phyloP scores from a whole-genome alignment of 768 basidiomycete genomes.

The Tricholoma furcatifolium region DNA sequence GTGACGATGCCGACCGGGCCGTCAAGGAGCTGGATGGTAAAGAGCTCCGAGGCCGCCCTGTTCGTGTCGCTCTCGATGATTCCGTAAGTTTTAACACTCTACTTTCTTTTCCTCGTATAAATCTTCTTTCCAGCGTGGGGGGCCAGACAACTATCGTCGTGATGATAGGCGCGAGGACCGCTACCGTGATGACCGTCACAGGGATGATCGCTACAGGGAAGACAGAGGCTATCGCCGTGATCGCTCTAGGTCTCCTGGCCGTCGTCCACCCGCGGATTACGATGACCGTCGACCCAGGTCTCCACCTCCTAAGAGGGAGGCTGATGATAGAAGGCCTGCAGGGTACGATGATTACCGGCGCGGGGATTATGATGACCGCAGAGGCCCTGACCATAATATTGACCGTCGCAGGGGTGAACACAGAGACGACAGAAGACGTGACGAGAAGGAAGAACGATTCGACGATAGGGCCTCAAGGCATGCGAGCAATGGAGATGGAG shows the following conservation, averaged over 20 bases:
- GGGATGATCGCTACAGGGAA: conserved; percentile 55
- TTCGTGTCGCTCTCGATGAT: conserved; percentile 69
- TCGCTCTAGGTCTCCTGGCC: conserved; percentile 79
- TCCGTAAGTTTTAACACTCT: conserved; percentile 39
- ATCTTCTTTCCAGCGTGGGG: conserved; percentile 48
- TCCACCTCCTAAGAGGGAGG: conserved; percentile 77
- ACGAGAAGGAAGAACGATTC: conserved; percentile 80
- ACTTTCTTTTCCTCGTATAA: conserved; percentile 3
- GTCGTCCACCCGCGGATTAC: conserved; percentile 52
- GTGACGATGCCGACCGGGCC: conserved; percentile 93
- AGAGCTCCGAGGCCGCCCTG: conserved; percentile 82
- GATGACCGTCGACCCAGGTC: conserved; percentile 83
- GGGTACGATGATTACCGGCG: conserved; percentile 91
- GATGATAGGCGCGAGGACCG: conserved; percentile 69
- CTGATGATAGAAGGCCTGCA: conserved; percentile 85
- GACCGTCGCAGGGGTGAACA: conserved; percentile 86
- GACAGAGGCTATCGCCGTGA: conserved; percentile 68
- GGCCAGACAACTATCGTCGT: conserved; percentile 73
- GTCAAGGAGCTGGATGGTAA: conserved; percentile 82
- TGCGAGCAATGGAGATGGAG: conserved; percentile 68
- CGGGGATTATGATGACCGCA: conserved; percentile 80
- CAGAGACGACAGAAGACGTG: conserved; percentile 77
- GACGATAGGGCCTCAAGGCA: conserved; percentile 75
- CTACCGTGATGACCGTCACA: conserved; percentile 48
- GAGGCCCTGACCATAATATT: conserved; percentile 83